Evolutionary conservation across 805 yeast genomes (phyloP), one percentile per base, ranked within the genome.

Genomic region (Torulaspora gathmanii): DNA sequence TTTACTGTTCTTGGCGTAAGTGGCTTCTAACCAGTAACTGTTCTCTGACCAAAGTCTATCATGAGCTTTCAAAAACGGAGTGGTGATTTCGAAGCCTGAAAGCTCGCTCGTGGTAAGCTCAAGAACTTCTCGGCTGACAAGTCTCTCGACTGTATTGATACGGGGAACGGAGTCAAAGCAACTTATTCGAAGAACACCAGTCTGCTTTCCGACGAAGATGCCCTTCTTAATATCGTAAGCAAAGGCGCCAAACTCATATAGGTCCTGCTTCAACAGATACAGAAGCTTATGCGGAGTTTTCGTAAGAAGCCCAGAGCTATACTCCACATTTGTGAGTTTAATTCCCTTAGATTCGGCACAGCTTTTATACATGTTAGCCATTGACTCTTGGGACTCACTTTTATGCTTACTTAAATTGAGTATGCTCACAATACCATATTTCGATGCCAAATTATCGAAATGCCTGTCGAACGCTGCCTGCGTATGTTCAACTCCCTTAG

Each of bases 31-130:
- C 52, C 83, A 88, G 58, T 84, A 90, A 27, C 95, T 95, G 62
- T 89, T 89, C 60, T 90, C 95, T 5, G 95, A 93, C 97, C 97
- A 90, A 20, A 90, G 67, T 20, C 82, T 76, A 51, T 88, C 83
- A 54, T 88, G 95, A 22, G 80, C 80, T 12, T 73, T 68, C 57
- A 78, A 69, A n/a, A 87, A 67, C 5, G 78, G 83, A 16, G 72
- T 53, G 0, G 70, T 66, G 4, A 68, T 52, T 9, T 61, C 63
- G 10, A 62, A 47, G 27, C 70, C 71, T 1, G 68, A 66, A 45
- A 83, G 75, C 44, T 71, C 75, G 10, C 54, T 48, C 15, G 70
- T 55, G 6, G 70, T 68, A 31, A 61, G 44, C 16, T 67, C 69
- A 29, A 93, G 58, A 2, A 87, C 86, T 43, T 80, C 82, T 52